A percentile compares a stretch with the other conserved stretches of the same genome.
Evolutionary conservation across 208 protist genomes (phyloP).

Genomic region (Wallacemonas rigidus): DNA sequence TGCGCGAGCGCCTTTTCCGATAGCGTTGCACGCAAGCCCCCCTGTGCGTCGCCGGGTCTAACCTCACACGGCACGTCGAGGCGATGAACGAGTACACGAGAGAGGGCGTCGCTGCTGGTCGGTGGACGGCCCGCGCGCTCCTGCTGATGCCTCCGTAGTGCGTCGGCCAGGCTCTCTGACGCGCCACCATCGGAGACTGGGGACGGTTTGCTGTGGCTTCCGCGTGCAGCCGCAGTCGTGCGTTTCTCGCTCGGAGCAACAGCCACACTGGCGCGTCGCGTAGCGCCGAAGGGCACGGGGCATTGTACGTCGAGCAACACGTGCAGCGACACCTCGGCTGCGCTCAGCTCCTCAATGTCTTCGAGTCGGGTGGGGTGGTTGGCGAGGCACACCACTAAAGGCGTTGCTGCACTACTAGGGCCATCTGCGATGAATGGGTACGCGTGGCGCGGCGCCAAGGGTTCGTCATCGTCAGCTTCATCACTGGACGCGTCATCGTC

Average conservation of each 20-base stretch:
- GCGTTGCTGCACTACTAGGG: not conserved
- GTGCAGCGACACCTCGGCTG: slow-evolving; percentile 29
- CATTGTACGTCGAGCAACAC: slow-evolving; percentile 29
- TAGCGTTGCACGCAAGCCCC: slow-evolving; percentile 20
- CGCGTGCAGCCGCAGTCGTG: not conserved
- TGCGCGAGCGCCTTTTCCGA: slow-evolving; percentile 33
- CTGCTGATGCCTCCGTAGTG: not conserved
- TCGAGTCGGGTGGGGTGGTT: slow-evolving; percentile 39
- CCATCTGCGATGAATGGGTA: not conserved
- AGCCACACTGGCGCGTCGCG: not conserved
- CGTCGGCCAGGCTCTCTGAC: not conserved
- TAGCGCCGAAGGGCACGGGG: not conserved
- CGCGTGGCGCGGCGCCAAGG: not conserved
- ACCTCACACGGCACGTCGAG: slow-evolving; percentile 36
- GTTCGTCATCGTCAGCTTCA: slow-evolving; percentile 22
- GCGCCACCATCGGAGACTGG: not conserved
- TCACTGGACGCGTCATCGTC: slow-evolving; percentile 35
- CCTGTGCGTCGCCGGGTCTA: not conserved
- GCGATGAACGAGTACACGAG: slow-evolving; percentile 27
- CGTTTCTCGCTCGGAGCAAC: not conserved
- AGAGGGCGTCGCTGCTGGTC: not conserved
- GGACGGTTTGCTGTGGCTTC: not conserved
- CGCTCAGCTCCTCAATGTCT: slow-evolving; percentile 31
- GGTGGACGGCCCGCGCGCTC: not conserved
- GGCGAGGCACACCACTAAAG: slow-evolving; percentile 26